Evolutionary conservation across 345 rosid species (phyloP), one percentile per base, ranked within the genome.

Genomic region (Bretschneidera sinensis): DNA sequence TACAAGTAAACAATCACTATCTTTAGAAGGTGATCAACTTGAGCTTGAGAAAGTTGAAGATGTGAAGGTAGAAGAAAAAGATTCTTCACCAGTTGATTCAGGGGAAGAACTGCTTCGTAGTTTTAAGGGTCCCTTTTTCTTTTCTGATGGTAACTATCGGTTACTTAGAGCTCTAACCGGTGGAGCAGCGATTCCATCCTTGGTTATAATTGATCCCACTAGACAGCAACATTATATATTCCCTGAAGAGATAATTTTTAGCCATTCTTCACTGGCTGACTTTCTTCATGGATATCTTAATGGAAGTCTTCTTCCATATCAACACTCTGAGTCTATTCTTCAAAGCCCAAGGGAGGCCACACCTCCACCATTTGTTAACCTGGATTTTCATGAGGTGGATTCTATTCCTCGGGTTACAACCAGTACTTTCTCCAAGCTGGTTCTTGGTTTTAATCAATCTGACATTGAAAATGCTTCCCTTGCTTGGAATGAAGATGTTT

Each of bases 351-450:
- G 68, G 60, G 79, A 81, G 58, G 80, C 86, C 48, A 59, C 76
- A 62, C 68, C 48, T 51, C 95, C 96, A 56, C 97, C 99, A 52
- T 84, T 89, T 66, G 85, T 89, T 51, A 89, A 89, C 75, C 62
- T 70, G 59, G 90, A 90, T 79, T 90, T 90, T 76, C 95, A 71
- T 56, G 98, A 92, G 69, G 80, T 67, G 20, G 85, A 84, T 74
- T 70, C 88, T 35, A 79, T 92, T 67, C 96, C 98, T 34, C 86
- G 31, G 75, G 66, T 89, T 62, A 79, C 92, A 4, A 69, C 74
- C 74, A 78, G 55, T 71, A 70, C 76, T 24, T 81, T 92, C 64
- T 71, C 81, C 55, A 68, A 85, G 66, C 65, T 75, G 76, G 79
- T 89, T 74, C 70, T 74, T 65, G 90, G 80, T 65, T 74, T 71